Base-by-base conservation (phyloP, 2,329 filamentous ascomycete species). In the Dendrostoma leiphaemia region DNA sequence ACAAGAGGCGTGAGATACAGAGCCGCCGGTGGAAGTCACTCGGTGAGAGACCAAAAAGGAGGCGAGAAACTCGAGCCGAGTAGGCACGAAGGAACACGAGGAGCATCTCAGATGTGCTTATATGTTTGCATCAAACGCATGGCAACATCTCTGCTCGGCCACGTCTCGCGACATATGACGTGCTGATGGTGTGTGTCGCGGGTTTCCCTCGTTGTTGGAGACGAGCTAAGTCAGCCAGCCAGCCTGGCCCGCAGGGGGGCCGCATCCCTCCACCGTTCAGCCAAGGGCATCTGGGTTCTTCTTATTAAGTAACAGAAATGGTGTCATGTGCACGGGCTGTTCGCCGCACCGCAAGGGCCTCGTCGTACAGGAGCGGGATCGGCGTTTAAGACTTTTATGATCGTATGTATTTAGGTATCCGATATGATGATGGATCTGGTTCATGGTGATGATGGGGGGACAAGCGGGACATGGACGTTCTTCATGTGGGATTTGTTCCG, bases 151-250 rank as follows among this genome's bases (percentile, higher is more conserved):
- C 24, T 40, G 40, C 10, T n/a, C 34, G 34, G 24, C 37, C 31
- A 53, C 35, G 34, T n/a, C 46, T 56, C 48, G 40, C 56, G 56
- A 58, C 56, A 58, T 58, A 56, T 58, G 56, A 38, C 56, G 56
- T 58, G 56, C 53, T 52, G 26, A 56, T 48, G 49, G 40, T 46
- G 53, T 46, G 35, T 55, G 13, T 55, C 13, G 38, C 12, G 29
- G 29, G 37, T 51, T 41, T 19, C n/a, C n/a, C n/a, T n/a, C n/a
- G 15, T 31, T 28, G 47, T n/a, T 21, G 35, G 21, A 6, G 24
- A 21, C 12, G 29, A 31, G 21, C 28, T 19, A 31, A 29, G 44
- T 19, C 28, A 23, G 43, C 28, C 28, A 24, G 19, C 31, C 21
- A 26, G 28, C 26, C 8, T 31, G 43, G 28, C 19, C 28, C 6